Evolutionary conservation across 371 early-diverging fungal species (phyloP).

Genomic region (Apophysomyces sp.): DNA sequence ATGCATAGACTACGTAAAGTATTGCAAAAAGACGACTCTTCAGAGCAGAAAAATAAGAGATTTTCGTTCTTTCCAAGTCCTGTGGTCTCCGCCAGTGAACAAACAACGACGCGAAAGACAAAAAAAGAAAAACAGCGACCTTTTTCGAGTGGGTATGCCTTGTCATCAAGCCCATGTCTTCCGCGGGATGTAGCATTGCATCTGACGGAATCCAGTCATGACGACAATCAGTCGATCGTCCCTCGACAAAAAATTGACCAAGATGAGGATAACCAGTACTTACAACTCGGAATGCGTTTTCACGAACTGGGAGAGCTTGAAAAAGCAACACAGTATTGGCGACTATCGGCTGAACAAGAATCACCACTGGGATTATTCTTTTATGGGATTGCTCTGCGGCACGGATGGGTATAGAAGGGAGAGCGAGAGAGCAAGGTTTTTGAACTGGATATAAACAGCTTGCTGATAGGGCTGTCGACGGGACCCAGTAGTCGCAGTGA

Average conservation of each 20-base stretch:
- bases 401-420: slow-evolving; percentile 75
- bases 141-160: background rate
- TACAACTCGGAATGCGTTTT: slow-evolving; percentile 20
- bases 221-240: background rate
- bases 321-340: slow-evolving; percentile 81
- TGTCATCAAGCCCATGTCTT: background rate
- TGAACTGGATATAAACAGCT: too few species aligned
- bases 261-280: background rate
- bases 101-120: background rate
- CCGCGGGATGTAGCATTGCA: background rate
- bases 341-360: slow-evolving; percentile 71
- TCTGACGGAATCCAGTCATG: background rate
- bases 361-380: slow-evolving; percentile 83
- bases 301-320: slow-evolving; percentile 66
- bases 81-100: background rate
- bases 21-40: background rate
- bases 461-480: slow-evolving; percentile 63
- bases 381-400: slow-evolving; percentile 85
- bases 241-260: background rate
- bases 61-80: background rate
- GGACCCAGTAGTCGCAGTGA: slow-evolving; percentile 62
- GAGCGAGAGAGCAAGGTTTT: too few species aligned
- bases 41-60: background rate
- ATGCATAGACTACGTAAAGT: background rate
- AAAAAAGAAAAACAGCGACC: background rate